Conservation (phyloP, 2,329 filamentous ascomycete genomes). For the Ciborinia camelliae region DNA sequence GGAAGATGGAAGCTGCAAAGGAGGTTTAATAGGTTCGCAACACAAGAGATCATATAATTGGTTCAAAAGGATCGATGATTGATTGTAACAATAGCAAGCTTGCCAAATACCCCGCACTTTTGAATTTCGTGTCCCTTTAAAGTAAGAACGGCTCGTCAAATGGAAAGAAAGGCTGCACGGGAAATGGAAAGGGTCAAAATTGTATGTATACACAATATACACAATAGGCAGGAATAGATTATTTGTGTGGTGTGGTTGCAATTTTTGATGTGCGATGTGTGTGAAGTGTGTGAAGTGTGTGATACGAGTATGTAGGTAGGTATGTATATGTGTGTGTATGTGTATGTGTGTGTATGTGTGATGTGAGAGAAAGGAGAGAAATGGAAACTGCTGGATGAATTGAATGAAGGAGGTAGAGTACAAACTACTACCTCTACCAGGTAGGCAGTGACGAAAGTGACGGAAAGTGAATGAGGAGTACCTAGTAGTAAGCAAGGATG, state of each 20-base stretch:
- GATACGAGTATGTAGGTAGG: too few species aligned
- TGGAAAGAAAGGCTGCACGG: background rate
- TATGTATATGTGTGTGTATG: too few species aligned
- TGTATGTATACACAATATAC: too few species aligned
- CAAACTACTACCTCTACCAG: too few species aligned
- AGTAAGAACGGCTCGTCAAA: background rate
- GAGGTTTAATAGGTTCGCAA: background rate
- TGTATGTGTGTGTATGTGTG: background rate
- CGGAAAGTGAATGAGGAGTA: slow-evolving; percentile 1
- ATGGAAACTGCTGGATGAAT: background rate
- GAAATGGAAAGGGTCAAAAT: background rate
- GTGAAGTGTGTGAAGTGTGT: background rate
- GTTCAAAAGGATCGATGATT: too few species aligned
- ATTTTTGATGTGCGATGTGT: background rate
- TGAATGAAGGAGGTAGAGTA: background rate
- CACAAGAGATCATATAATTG: slow-evolving; percentile 14
- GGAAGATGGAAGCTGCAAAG: slow-evolving; percentile 17
- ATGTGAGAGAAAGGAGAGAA: background rate
- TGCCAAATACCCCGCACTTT: slow-evolving; percentile 18
- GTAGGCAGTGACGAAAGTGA: slow-evolving; percentile 1
- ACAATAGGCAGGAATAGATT: background rate
- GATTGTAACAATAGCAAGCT: slow-evolving; percentile 7
- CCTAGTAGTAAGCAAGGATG: slow-evolving; percentile 4
- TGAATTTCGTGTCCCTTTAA: background rate
- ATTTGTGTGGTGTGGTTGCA: background rate